Percentiles rank a stretch among this genome's conserved stretches.
Conservation (phyloP, 805 yeast species). For the Grigorovia jiainica region DNA sequence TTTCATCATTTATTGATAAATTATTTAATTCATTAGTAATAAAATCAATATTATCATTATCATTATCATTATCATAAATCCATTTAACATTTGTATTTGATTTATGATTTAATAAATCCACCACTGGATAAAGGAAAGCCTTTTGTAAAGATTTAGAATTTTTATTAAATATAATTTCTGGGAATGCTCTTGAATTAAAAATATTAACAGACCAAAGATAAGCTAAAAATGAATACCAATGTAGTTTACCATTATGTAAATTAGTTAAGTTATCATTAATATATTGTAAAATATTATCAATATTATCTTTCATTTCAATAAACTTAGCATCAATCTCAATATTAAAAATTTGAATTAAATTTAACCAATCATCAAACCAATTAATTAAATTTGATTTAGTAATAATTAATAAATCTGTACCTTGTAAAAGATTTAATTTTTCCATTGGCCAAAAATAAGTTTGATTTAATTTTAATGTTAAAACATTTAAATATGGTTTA, state of each 20-base stretch:
- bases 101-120: conserved; percentile 72
- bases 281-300: conserved; percentile 4
- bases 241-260: conserved; percentile 11
- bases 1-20: conserved; percentile 34
- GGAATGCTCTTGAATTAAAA: conserved; percentile 73
- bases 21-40: conserved; percentile 25
- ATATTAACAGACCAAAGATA: conserved; percentile 71
- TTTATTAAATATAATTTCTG: conserved; percentile 41
- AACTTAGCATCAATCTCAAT: background rate
- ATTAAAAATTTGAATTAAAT: conserved; percentile 4
- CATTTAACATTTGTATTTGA: conserved; percentile 56
- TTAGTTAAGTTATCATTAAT: background rate
- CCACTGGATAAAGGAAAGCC: conserved; percentile 67
- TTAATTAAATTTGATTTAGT: conserved; percentile 36
- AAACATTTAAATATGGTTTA: conserved; percentile 38
- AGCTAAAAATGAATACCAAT: conserved; percentile 58
- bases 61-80: conserved; percentile 31
- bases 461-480: conserved; percentile 43
- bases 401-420: conserved; percentile 61
- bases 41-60: conserved; percentile 33
- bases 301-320: background rate
- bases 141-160: conserved; percentile 30
- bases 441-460: conserved; percentile 59
- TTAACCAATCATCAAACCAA: conserved; percentile 53
- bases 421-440: conserved; percentile 44